A percentile compares a stretch with the other conserved stretches of the same genome.
Conservation (phyloP, 1,284 basidiomycete species). For the Sporisorium iseilematis-ciliati region DNA sequence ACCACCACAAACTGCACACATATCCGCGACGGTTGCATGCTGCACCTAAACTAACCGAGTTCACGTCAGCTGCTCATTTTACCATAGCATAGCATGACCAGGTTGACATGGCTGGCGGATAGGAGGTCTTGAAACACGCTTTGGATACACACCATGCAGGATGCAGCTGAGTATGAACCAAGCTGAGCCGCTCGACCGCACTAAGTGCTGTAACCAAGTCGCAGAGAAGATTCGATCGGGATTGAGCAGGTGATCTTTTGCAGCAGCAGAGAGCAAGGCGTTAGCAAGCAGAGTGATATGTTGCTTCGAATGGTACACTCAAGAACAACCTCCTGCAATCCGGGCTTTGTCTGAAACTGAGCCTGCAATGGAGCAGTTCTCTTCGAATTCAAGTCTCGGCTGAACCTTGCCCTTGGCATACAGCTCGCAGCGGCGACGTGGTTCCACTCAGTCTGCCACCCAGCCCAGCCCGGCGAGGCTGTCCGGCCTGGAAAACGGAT, state of each 20-base stretch:
- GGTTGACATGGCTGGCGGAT: constrained; percentile 15
- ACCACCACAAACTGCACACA: neutral
- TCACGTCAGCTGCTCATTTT: constrained; percentile 7
- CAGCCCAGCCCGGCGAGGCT: neutral
- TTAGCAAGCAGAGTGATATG: constrained; percentile 39
- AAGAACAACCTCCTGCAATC: neutral
- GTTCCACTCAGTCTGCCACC: neutral
- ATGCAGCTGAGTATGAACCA: neutral
- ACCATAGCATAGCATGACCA: neutral
- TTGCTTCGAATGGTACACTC: constrained; percentile 1
- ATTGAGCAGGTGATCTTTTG: constrained; percentile 1
- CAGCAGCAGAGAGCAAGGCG: constrained; percentile 5
- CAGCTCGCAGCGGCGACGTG: constrained; percentile 7
- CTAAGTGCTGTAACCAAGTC: too few relatives aligned
- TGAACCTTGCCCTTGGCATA: neutral
- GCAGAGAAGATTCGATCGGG: neutral
- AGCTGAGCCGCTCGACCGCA: neutral
- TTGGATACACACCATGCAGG: too few relatives aligned
- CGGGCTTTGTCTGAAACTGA: neutral
- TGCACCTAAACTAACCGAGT: constrained; percentile 10
- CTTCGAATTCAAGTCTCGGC: neutral
- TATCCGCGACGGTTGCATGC: neutral
- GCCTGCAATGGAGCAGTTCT: neutral
- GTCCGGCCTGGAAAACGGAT: neutral
- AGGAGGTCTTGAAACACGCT: too few relatives aligned